Evolutionary conservation across 805 yeast species (phyloP).

Genomic region (Sugiyamaella qingdaonensis): DNA sequence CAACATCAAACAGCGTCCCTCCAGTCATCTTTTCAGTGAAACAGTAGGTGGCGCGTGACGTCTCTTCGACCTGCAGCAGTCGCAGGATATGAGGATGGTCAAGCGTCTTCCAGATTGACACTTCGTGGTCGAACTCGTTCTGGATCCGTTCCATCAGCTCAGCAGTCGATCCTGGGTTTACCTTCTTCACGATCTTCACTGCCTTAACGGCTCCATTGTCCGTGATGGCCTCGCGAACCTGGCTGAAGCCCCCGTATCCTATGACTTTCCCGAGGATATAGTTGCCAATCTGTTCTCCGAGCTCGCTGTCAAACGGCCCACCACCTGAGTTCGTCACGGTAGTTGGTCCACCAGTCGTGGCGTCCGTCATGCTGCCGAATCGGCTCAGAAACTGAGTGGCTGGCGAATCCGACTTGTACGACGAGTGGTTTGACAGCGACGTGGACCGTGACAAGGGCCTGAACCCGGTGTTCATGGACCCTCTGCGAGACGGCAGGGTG

Average conservation of each 20-base stretch:
- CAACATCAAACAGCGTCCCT: constrained; percentile 79
- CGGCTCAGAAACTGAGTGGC: constrained; percentile 22
- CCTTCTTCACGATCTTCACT: constrained; percentile 51
- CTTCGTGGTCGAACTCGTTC: constrained; percentile 63
- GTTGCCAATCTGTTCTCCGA: constrained; percentile 61
- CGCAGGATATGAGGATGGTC: constrained; percentile 64
- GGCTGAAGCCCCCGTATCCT: constrained; percentile 90
- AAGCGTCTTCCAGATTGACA: constrained; percentile 67
- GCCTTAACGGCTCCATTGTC: constrained; percentile 39
- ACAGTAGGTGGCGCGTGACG: constrained; percentile 61
- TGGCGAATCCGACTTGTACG: constrained; percentile 17
- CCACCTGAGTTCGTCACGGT: neutral
- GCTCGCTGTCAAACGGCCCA: constrained; percentile 7
- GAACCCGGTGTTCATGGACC: neutral
- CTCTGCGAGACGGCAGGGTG: neutral
- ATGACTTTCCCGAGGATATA: constrained; percentile 64
- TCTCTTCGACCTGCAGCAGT: constrained; percentile 57
- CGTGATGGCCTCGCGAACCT: constrained; percentile 62
- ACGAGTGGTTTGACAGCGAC: constrained; percentile 15
- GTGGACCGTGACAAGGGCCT: constrained; percentile 10
- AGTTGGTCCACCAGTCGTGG: constrained; percentile 6
- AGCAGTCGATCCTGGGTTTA: constrained; percentile 32
- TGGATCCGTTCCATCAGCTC: constrained; percentile 45
- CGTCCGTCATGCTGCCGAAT: constrained; percentile 14
- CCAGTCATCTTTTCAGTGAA: constrained; percentile 63